Percentiles rank a stretch among this genome's conserved stretches.
These are phyloP conservation scores for Aspergillus sclerotiicarbonarius DNA, from an alignment of 495 filamentous ascomycete genomes.

Conservation along the genomic window DNA sequence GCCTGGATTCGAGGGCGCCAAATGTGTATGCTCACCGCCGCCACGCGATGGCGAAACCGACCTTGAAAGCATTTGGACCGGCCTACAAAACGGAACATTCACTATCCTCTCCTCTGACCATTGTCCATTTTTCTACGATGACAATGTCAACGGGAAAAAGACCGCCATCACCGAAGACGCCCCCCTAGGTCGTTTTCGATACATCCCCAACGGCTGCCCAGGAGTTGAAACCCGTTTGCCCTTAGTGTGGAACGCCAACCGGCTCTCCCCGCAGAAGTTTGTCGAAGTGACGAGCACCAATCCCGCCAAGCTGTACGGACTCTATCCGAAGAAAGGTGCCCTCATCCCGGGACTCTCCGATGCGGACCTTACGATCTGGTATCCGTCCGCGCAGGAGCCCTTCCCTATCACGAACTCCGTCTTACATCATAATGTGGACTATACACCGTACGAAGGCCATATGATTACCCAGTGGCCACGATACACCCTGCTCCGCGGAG, in stretches of 20 bases:
- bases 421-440: constrained; percentile 59
- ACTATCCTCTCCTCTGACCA: constrained; percentile 36
- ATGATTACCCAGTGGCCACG: constrained; percentile 57
- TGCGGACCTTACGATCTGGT: constrained; percentile 47
- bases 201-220: constrained; percentile 56
- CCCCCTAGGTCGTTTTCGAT: constrained; percentile 33
- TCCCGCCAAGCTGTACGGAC: constrained; percentile 59
- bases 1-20: constrained; percentile 53
- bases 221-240: constrained; percentile 59
- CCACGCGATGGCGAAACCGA: constrained; percentile 31
- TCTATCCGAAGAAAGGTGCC: constrained; percentile 55
- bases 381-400: constrained; percentile 30
- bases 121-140: constrained; percentile 23
- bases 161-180: constrained; percentile 3
- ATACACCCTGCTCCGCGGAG: constrained; percentile 56
- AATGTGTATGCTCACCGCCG: constrained; percentile 50
- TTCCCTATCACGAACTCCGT: constrained; percentile 47
- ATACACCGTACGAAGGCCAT: constrained; percentile 59
- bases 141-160: constrained; percentile 14
- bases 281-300: constrained; percentile 57
- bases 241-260: constrained; percentile 36
- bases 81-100: constrained; percentile 45
- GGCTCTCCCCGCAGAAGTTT: constrained; percentile 50
- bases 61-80: constrained; percentile 44
- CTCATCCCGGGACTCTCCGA: constrained; percentile 51